These are phyloP conservation scores for Wickerhamiella cacticola DNA, from an alignment of 805 yeast species.

Conservation along the genomic window DNA sequence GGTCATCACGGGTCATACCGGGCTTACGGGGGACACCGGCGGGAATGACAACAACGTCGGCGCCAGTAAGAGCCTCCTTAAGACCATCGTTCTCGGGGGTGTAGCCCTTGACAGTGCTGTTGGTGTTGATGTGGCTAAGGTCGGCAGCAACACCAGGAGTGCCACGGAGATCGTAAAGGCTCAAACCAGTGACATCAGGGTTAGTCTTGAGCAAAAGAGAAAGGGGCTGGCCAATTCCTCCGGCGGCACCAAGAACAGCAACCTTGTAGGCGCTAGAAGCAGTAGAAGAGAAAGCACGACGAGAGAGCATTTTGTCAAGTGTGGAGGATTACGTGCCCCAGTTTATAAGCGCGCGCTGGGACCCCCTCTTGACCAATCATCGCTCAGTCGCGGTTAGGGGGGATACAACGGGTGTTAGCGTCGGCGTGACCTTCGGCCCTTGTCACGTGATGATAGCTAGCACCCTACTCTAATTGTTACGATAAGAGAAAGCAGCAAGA, in stretches of 20 bases:
- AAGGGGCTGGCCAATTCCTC: conserved; percentile 93
- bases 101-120: conserved; percentile 79
- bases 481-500: no score
- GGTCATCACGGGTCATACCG: conserved; percentile 97
- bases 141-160: conserved; percentile 98
- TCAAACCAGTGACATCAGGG: conserved; percentile 74
- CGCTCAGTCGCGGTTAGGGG: neutral
- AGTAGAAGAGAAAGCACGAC: conserved; percentile 24
- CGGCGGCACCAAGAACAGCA: conserved; percentile 84
- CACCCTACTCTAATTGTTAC: no score
- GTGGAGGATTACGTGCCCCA: neutral
- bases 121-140: conserved; percentile 84
- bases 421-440: no score
- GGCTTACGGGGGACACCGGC: conserved; percentile 99
- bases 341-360: neutral
- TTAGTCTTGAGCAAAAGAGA: conserved; percentile 75
- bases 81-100: conserved; percentile 69
- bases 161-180: conserved; percentile 79
- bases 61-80: conserved; percentile 53
- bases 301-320: conserved; percentile 11
- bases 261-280: conserved; percentile 41
- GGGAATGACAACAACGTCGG: conserved; percentile 78
- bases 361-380: conserved; percentile 6
- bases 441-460: no score
- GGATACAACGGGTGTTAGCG: neutral